phyloP scores from a whole-genome alignment of 108 stramenopile species.

The Skeletonema potamos region DNA sequence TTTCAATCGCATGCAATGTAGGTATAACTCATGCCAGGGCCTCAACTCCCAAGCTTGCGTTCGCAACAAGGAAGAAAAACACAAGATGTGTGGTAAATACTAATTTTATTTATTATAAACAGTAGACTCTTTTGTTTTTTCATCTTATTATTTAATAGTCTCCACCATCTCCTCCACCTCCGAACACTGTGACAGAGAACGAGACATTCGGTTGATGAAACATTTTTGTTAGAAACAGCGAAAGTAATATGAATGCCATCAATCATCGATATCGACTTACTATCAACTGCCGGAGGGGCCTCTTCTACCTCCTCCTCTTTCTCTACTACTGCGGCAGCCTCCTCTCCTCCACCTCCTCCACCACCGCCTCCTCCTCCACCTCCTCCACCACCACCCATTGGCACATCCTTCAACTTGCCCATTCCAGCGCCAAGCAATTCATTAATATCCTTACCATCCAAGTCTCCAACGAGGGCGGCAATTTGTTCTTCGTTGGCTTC shows the following conservation, averaged over 20 bases:
- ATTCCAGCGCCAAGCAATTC: conserved; percentile 82
- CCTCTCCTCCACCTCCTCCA: conserved; percentile 31
- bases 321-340: conserved; percentile 30
- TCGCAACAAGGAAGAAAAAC: background rate
- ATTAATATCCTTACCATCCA: conserved; percentile 86
- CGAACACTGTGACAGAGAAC: conserved; percentile 81
- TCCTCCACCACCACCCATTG: conserved; percentile 86
- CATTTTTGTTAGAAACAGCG: background rate
- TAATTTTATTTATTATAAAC: conserved; percentile 1
- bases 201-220: conserved; percentile 4
- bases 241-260: background rate
- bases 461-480: conserved; percentile 61
- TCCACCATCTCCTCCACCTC: conserved; percentile 59
- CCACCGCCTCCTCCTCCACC: conserved; percentile 66
- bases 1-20: no score
- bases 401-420: conserved; percentile 91
- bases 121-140: background rate
- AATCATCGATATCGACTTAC: conserved; percentile 8
- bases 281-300: conserved; percentile 50
- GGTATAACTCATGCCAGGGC: no score
- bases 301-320: conserved; percentile 51
- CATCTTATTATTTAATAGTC: conserved; percentile 45
- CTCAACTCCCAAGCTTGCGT: background rate
- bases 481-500: conserved; percentile 75
- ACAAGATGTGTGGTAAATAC: background rate